Conservation (phyloP, 345 rosid genomes). For the Dipteronia sinensis region DNA sequence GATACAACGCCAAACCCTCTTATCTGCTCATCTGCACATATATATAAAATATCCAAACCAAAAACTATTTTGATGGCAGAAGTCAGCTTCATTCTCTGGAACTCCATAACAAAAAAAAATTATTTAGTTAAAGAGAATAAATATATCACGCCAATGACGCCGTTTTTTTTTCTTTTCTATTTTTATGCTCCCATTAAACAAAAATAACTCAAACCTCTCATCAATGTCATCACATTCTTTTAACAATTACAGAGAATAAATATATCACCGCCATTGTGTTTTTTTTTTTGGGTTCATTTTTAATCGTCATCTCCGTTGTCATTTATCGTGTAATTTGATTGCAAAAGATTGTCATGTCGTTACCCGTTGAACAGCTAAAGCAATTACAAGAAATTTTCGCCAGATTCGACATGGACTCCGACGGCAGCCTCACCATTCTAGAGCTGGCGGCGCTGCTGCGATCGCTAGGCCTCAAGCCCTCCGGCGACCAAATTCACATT, state of each 20-base stretch:
- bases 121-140: neutral
- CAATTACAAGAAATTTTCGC: slow-evolving; percentile 64
- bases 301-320: neutral
- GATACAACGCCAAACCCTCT: too few relatives aligned
- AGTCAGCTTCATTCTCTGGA: too few relatives aligned
- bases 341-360: neutral
- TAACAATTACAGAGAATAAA: neutral
- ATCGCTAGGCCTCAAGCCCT: slow-evolving; percentile 74
- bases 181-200: neutral
- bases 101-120: too few relatives aligned
- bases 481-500: slow-evolving; percentile 72
- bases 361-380: slow-evolving; percentile 44
- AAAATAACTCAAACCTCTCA: neutral
- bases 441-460: slow-evolving; percentile 87
- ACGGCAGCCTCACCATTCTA: slow-evolving; percentile 86
- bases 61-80: too few relatives aligned
- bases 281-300: neutral
- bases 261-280: neutral
- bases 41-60: too few relatives aligned
- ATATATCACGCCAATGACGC: slow-evolving; percentile 18
- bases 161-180: slow-evolving; percentile 6
- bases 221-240: neutral
- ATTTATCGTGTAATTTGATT: neutral
- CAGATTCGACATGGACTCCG: slow-evolving; percentile 85
- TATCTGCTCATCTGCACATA: too few relatives aligned